A percentile compares a stretch with the other conserved stretches of the same genome.
These are phyloP conservation scores for Luzula sylvatica DNA, from an alignment of 176 grass and related monocot species.

Conservation along the genomic window DNA sequence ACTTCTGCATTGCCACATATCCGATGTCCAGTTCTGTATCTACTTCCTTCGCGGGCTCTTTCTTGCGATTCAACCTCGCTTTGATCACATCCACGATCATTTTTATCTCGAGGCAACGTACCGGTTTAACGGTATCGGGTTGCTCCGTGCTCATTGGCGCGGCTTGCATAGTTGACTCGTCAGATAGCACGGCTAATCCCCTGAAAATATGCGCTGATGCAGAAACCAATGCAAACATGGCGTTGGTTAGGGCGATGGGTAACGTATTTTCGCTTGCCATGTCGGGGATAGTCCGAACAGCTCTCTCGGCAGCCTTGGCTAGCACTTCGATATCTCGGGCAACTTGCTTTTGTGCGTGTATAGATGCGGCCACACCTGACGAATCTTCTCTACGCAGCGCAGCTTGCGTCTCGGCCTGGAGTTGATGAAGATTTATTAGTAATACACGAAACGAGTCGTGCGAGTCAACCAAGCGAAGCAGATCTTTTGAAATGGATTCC, in stretches of 20 bases:
- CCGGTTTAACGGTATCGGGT: slow-evolving; percentile 11
- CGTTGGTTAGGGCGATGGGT: slow-evolving; percentile 13
- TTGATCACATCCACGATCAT: background rate
- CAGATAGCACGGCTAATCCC: slow-evolving; percentile 18
- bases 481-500: slow-evolving; percentile 24
- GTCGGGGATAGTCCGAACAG: slow-evolving; percentile 1
- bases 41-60: slow-evolving; percentile 9
- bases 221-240: slow-evolving; percentile 11
- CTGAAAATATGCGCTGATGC: slow-evolving; percentile 27
- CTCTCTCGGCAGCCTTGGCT: slow-evolving; percentile 19
- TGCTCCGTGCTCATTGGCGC: background rate
- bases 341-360: slow-evolving; percentile 2
- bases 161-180: background rate
- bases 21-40: no score
- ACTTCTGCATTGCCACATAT: slow-evolving; percentile 6
- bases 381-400: slow-evolving; percentile 29
- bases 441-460: slow-evolving; percentile 36
- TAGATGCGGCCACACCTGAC: slow-evolving; percentile 13
- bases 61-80: background rate
- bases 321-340: slow-evolving; percentile 39
- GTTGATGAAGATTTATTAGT: slow-evolving; percentile 26
- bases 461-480: slow-evolving; percentile 63
- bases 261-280: background rate
- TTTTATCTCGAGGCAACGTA: background rate
- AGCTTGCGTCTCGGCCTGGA: slow-evolving; percentile 11